Percentiles rank a stretch among this genome's conserved stretches.
Conservation (phyloP, 306 rosid genomes). For the Ziziphus jujuba region DNA sequence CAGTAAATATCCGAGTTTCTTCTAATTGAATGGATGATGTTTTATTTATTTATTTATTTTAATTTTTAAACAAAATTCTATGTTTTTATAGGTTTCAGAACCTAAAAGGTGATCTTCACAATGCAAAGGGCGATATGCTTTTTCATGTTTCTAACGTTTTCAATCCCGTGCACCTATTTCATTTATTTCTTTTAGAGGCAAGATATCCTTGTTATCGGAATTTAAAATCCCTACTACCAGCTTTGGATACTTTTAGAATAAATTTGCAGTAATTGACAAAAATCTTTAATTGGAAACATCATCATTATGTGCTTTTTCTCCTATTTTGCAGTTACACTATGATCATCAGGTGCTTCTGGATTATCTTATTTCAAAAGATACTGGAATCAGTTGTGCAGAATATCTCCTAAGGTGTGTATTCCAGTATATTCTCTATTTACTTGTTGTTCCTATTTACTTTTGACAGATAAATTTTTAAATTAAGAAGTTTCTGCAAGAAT, state of each 20-base stretch:
- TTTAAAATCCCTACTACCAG: constrained; percentile 9
- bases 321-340: constrained; percentile 73
- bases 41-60: not conserved
- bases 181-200: constrained; percentile 79
- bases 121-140: constrained; percentile 44
- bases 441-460: not conserved
- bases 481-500: not conserved
- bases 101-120: constrained; percentile 35
- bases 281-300: not conserved
- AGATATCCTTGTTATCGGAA: constrained; percentile 20
- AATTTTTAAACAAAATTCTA: constrained; percentile 20
- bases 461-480: not conserved
- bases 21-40: not conserved
- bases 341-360: constrained; percentile 93
- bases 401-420: constrained; percentile 67
- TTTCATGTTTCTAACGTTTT: constrained; percentile 56
- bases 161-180: constrained; percentile 69
- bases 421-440: not conserved
- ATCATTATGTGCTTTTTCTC: constrained; percentile 11
- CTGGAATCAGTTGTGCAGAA: constrained; percentile 80
- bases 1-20: constrained; percentile 20
- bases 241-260: constrained; percentile 7
- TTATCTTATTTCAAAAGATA: constrained; percentile 87
- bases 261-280: not conserved
- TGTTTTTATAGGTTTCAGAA: constrained; percentile 40